Evolutionary conservation across 768 basidiomycete genomes (phyloP).

Genomic region (Russula olivacea): DNA sequence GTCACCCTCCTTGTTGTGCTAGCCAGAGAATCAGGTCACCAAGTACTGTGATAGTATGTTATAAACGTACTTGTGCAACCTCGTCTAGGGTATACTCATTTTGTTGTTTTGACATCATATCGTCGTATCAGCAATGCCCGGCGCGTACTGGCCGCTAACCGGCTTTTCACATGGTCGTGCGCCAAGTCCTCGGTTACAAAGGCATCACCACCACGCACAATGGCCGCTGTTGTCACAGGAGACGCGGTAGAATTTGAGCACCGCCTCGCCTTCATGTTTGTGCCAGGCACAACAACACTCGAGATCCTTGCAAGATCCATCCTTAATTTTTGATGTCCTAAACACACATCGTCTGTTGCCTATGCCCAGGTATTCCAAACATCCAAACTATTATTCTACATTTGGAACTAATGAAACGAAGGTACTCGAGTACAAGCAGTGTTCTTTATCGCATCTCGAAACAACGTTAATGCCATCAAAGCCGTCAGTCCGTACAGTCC

Average conservation of each 20-base stretch:
- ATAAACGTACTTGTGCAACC: slow-evolving; percentile 52
- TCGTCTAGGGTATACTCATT: slow-evolving; percentile 50
- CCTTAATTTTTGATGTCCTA: no score
- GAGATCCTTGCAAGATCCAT: no score
- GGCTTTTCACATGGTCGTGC: no score
- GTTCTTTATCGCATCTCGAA: background rate
- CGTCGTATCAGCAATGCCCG: background rate
- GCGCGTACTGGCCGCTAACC: no score
- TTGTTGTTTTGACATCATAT: slow-evolving; percentile 23
- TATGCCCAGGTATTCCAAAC: background rate
- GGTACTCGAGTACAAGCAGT: background rate
- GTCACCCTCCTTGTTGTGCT: slow-evolving; percentile 88
- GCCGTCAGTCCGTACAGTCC: background rate
- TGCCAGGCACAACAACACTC: no score
- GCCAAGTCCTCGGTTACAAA: no score
- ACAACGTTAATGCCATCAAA: background rate
- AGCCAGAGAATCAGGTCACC: slow-evolving; percentile 3
- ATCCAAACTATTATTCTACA: background rate
- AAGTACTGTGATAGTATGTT: background rate
- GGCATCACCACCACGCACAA: no score
- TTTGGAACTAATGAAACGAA: background rate
- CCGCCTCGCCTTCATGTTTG: no score
- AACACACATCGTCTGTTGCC: no score
- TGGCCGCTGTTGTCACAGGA: no score
- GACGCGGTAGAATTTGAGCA: no score